phyloP scores from a whole-genome alignment of 768 basidiomycete genomes.

The Serendipita sp. region DNA sequence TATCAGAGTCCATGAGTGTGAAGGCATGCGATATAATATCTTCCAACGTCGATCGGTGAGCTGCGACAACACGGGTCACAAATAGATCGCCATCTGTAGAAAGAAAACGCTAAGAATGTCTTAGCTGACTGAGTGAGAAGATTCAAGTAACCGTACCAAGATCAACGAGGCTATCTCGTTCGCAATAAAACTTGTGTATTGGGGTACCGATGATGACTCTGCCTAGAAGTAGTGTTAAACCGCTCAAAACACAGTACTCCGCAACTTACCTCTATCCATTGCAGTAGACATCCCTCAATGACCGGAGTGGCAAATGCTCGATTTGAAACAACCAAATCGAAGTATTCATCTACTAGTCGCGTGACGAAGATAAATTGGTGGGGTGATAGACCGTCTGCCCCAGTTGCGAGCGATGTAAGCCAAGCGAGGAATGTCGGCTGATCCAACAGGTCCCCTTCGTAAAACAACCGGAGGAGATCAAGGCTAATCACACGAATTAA shows the following conservation, averaged over 20 bases:
- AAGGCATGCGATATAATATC: background rate
- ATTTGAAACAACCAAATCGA: background rate
- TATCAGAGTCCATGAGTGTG: background rate
- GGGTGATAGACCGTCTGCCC: background rate
- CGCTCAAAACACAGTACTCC: too few relatives aligned
- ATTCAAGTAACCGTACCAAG: background rate
- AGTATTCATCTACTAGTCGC: background rate
- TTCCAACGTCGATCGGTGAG: background rate
- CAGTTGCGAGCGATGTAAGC: background rate
- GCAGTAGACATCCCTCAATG: background rate
- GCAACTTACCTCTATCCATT: background rate
- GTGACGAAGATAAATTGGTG: conserved; percentile 3
- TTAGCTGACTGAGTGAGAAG: too few relatives aligned
- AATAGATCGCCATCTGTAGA: background rate
- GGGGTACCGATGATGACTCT: background rate
- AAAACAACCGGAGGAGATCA: background rate
- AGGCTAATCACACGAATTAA: too few relatives aligned
- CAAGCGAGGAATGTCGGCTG: conserved; percentile 1
- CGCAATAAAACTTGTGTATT: background rate
- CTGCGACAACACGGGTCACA: background rate
- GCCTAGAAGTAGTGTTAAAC: too few relatives aligned
- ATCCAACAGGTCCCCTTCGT: background rate
- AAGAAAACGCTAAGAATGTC: background rate
- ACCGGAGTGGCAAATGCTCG: background rate
- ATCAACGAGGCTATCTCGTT: background rate